Evolutionary conservation across 2,329 filamentous ascomycete genomes (phyloP).

Genomic region (Emergomyces orientalis): DNA sequence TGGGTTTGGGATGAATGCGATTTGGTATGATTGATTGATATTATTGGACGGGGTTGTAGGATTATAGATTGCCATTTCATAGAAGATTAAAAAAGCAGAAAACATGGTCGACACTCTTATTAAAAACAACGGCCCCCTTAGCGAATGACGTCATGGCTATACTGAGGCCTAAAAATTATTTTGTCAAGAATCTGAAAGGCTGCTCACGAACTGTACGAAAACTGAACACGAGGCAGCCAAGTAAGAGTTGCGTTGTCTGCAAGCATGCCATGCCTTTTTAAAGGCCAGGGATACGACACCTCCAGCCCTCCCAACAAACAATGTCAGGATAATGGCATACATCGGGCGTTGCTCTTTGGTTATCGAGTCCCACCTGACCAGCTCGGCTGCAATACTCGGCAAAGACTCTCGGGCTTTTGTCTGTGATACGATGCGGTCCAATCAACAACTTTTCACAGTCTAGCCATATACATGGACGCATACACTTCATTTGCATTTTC

Average conservation of each 20-base stretch:
- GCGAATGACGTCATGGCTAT: neutral
- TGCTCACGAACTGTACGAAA: too few species aligned
- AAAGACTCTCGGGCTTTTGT: neutral
- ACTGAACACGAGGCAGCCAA: too few species aligned
- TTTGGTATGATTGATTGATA: conserved; percentile 65
- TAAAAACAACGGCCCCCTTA: too few species aligned
- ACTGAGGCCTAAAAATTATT: too few species aligned
- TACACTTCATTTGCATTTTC: neutral
- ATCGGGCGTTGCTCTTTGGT: neutral
- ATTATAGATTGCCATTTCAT: neutral
- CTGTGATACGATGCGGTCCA: neutral
- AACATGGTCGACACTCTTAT: too few species aligned
- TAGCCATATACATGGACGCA: neutral
- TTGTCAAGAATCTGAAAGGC: too few species aligned
- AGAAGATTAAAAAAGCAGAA: too few species aligned
- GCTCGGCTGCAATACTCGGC: neutral
- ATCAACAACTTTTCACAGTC: neutral
- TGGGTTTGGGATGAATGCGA: conserved; percentile 95
- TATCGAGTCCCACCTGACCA: neutral
- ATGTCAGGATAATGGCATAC: neutral
- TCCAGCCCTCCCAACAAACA: too few species aligned
- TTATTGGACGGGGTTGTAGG: neutral
- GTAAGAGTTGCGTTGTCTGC: too few species aligned
- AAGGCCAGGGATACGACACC: too few species aligned
- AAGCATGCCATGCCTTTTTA: too few species aligned